These are phyloP conservation scores for Lotmaria passim DNA, from an alignment of 208 protist species.

Conservation along the genomic window DNA sequence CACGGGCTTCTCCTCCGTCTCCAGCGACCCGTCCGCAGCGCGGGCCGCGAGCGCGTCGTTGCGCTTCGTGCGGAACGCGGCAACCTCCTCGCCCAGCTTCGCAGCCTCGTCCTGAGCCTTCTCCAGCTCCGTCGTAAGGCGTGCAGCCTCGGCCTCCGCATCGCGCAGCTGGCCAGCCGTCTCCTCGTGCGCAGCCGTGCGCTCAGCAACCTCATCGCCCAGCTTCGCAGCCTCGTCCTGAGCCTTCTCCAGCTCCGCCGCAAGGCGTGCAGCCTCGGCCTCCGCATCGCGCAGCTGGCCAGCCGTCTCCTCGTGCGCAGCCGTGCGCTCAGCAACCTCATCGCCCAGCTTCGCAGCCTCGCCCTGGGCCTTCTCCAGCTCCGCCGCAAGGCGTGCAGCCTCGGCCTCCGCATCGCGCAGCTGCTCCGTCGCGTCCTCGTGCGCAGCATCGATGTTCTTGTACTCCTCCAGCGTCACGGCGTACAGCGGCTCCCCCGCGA, in stretches of 20 bases:
- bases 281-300: not conserved
- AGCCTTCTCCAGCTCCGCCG: constrained; percentile 3
- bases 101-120: too few species aligned
- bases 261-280: constrained; percentile 14
- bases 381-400: constrained; percentile 7
- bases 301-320: constrained; percentile 4
- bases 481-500: constrained; percentile 36
- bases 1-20: too few species aligned
- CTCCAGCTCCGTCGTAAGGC: too few species aligned
- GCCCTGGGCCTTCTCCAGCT: constrained; percentile 24
- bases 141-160: too few species aligned
- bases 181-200: too few species aligned
- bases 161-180: too few species aligned
- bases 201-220: too few species aligned
- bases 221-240: constrained; percentile 3
- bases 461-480: constrained; percentile 34
- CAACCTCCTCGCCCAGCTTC: too few species aligned
- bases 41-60: too few species aligned
- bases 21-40: too few species aligned
- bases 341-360: constrained; percentile 4
- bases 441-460: constrained; percentile 2
- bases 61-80: too few species aligned
- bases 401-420: not conserved
- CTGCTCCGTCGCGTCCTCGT: constrained; percentile 5
- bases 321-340: constrained; percentile 6